Base-by-base conservation (phyloP, 75 land plant genomes). In the Pseudotsuga menziesii region DNA sequence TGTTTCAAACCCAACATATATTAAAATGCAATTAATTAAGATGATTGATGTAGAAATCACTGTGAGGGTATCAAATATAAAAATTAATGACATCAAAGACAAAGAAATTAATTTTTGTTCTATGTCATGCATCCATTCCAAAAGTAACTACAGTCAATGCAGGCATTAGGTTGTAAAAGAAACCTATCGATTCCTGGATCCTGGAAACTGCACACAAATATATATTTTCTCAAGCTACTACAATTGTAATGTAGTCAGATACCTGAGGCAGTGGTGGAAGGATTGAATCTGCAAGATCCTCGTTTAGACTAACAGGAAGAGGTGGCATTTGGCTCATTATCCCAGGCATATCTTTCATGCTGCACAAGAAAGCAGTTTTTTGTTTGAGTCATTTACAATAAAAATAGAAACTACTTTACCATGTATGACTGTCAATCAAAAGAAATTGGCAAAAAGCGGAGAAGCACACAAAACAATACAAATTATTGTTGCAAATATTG, bases 251-350 rank as follows among this genome's bases (percentile, higher is more conserved):
- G 76, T 70, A 16, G 82, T n/a, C 58, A 32, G 76, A 58, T 27
- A 59, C 77, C 48, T 82, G 84, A 16, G 61, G 22, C 12, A 79
- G 25, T 62, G 77, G 74, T n/a, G 94, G 94, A 60, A 92, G 89
- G 75, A 92, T 89, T 61, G 87, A 80, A 82, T 85, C 90, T 15
- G 94, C 95, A 44, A 91, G 85, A 48, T 85, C 91, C 76, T 85
- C 89, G 39, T 93, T 87, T 72, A 93, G 8, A 76, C 81, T 84
- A 75, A 91, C 89, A 11, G 93, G 95, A 80, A 93, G 86, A 16
- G 91, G 90, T 57, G 94, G 95, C 95, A 93, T 93, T 77, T 91
- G 95, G 80, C 87, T 93, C 94, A 89, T 87, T 56, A 87, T 75
- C 23, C 82, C 91, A 17, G 95, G 91, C 77, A 83, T 82, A 58